Conservation (phyloP, 345 rosid genomes). For the Populus nigra region DNA sequence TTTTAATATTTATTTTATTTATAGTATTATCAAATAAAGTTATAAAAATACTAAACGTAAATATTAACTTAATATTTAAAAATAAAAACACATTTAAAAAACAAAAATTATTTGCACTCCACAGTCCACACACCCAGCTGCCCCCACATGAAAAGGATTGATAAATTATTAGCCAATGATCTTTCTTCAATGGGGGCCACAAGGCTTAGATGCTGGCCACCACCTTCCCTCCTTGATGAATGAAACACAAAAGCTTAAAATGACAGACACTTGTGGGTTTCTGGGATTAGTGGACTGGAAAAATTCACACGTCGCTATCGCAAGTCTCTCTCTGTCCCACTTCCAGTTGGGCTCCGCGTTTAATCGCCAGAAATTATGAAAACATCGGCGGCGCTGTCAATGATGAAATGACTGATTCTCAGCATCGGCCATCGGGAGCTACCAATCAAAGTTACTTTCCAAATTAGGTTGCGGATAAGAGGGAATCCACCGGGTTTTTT, state of each 20-base stretch:
- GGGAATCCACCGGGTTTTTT: neutral
- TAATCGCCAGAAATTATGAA: neutral
- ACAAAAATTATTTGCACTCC: no score
- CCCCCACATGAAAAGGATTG: neutral
- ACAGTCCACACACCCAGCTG: neutral
- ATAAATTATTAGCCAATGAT: constrained; percentile 5
- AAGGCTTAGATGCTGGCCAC: constrained; percentile 8
- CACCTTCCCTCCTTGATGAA: neutral
- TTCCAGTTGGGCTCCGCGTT: neutral
- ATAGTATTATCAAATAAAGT: no score
- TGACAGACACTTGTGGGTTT: neutral
- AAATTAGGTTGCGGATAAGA: constrained; percentile 2
- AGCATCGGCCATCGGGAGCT: neutral
- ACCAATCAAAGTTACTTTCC: neutral
- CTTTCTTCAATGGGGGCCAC: neutral
- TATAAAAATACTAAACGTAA: no score
- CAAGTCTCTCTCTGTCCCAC: constrained; percentile 12
- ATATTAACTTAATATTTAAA: no score
- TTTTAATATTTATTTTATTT: no score
- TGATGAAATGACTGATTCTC: neutral
- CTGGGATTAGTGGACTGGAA: constrained; percentile 20
- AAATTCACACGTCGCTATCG: constrained; percentile 17
- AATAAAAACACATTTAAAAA: no score
- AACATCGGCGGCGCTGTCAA: constrained; percentile 23
- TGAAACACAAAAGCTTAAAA: neutral